A percentile compares a stretch with the other conserved stretches of the same genome.
Conservation (phyloP, 208 protist genomes). For the Trypanosoma avium region DNA sequence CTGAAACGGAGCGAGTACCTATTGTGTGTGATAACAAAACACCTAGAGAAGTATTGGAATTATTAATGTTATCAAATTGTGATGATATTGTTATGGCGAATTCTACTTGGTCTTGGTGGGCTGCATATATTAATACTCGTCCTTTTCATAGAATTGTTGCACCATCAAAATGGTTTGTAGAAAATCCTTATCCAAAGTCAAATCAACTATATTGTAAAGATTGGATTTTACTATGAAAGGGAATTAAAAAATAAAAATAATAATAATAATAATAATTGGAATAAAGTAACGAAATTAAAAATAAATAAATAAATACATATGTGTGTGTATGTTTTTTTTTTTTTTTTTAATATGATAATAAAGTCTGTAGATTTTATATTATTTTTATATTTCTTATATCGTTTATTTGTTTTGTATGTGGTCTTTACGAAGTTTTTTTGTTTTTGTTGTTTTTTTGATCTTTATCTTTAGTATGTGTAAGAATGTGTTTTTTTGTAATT, state of each 20-base stretch:
- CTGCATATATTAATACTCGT: constrained; percentile 63
- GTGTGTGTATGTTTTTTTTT: too few relatives aligned
- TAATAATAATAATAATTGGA: neutral
- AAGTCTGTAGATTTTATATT: too few relatives aligned
- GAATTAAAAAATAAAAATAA: neutral
- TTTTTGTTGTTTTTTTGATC: too few relatives aligned
- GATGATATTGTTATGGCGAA: constrained; percentile 89
- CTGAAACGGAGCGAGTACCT: constrained; percentile 21
- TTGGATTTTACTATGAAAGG: constrained; percentile 61
- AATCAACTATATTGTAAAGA: constrained; percentile 75
- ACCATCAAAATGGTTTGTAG: constrained; percentile 77
- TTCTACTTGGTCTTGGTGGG: constrained; percentile 88
- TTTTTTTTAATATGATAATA: too few relatives aligned
- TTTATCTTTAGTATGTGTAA: too few relatives aligned
- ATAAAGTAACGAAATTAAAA: too few relatives aligned
- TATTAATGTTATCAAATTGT: constrained; percentile 80
- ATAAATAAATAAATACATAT: too few relatives aligned
- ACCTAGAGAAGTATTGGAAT: constrained; percentile 75
- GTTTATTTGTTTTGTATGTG: too few relatives aligned
- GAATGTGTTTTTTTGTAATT: too few relatives aligned
- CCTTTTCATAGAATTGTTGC: constrained; percentile 69
- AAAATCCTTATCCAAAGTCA: constrained; percentile 67
- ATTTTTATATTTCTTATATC: too few relatives aligned
- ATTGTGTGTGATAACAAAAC: constrained; percentile 1
- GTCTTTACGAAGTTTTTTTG: too few relatives aligned